Base-by-base conservation (phyloP, 305 asterid species). In the Stenogyne calaminthoides region DNA sequence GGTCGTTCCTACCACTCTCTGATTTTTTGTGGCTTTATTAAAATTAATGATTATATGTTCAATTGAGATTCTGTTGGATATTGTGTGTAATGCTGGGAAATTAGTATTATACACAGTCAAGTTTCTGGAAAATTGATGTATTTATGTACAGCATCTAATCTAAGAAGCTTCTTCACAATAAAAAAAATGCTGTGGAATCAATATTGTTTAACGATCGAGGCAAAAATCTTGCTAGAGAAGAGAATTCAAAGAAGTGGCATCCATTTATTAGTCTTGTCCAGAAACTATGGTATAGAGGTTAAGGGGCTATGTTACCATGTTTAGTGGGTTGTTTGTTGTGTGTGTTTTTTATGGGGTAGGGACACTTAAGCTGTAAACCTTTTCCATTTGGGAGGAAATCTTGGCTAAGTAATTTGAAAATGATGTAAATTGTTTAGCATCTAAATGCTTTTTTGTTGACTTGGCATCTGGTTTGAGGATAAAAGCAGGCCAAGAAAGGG, bases 1-100 rank as follows among this genome's bases (percentile, higher is more conserved):
- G 97, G 97, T 94, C 58, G 20, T n/a, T 56, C 66, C 25, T 8
- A 40, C 47, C 37, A 9, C 64, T 46, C 69, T 25, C 20, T 29
- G 7, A 57, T 47, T 68, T 64, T 64, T 49, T n/a, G 8, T 46
- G 19, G n/a, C 54, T 46, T 46, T 14, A 46, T 46, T 14, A 19
- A 4, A 46, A 44, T 44, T 44, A 12, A 12, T 44, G 15, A 12
- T 44, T 46, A 46, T 46, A n/a, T 46, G 1, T 14, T 2, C 8
- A 46, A 16, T 46, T 66, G 39, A 39, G 9, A 7, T 51, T 46
- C 42, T 70, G 10, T 56, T 55, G 12, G 44, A 59, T 61, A 15
- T 29, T 39, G 76, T 51, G 55, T 67, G 62, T 22, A 47, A 9
- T 20, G 59, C 65, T 54, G 39, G 57, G 58, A 15, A 69, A 34